phyloP scores from a whole-genome alignment of 257 asterid genomes.

The Craterostigma plantagineum region DNA sequence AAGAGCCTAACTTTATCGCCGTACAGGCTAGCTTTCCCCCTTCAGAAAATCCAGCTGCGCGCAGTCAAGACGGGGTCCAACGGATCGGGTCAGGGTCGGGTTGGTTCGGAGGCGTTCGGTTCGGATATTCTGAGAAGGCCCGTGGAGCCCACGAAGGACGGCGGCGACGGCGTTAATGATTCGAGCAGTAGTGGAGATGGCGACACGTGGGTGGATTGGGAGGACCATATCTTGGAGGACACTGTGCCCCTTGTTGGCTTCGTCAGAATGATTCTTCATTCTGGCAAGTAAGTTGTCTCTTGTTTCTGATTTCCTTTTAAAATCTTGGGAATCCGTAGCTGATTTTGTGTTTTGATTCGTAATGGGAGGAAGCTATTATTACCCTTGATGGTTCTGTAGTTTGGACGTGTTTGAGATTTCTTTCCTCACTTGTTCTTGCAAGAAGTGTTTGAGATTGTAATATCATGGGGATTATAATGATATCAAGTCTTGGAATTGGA shows the following conservation, averaged over 20 bases:
- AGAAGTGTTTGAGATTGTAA: too few relatives aligned
- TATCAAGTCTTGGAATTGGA: too few relatives aligned
- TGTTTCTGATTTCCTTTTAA: not conserved
- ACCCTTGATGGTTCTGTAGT: too few relatives aligned
- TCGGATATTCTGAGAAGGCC: slow-evolving; percentile 57
- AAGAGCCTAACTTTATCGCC: slow-evolving; percentile 26
- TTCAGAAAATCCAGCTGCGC: slow-evolving; percentile 16
- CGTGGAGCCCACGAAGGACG: slow-evolving; percentile 21
- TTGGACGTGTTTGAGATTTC: too few relatives aligned
- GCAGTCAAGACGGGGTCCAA: slow-evolving; percentile 31
- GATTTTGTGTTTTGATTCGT: too few relatives aligned
- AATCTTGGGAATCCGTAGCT: not conserved
- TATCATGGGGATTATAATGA: too few relatives aligned
- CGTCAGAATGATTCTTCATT: slow-evolving; percentile 74
- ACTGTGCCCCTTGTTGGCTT: slow-evolving; percentile 86
- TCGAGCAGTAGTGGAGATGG: slow-evolving; percentile 22
- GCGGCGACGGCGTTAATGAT: slow-evolving; percentile 15
- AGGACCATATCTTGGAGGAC: slow-evolving; percentile 83
- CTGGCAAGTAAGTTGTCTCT: slow-evolving; percentile 87
- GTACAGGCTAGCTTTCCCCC: slow-evolving; percentile 20
- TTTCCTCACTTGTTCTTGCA: too few relatives aligned
- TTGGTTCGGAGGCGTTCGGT: slow-evolving; percentile 21
- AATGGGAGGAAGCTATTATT: too few relatives aligned
- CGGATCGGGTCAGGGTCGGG: slow-evolving; percentile 16
- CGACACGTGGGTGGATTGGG: slow-evolving; percentile 77